phyloP scores from a whole-genome alignment of 805 yeast genomes.

The Brettanomyces nanus region DNA sequence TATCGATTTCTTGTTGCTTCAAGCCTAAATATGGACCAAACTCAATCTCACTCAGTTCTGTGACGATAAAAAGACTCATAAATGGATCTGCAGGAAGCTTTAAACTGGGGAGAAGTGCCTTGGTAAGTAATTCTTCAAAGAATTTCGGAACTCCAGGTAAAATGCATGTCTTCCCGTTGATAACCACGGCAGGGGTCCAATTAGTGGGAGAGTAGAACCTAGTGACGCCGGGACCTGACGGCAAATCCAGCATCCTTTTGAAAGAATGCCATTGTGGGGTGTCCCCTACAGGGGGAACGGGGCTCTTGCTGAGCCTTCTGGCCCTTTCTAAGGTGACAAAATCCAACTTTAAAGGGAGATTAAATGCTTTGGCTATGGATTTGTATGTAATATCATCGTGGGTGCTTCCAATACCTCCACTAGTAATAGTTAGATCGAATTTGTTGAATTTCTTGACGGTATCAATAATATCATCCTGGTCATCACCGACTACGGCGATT shows the following conservation, averaged over 20 bases:
- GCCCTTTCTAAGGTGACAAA: constrained; percentile 51
- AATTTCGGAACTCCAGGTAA: constrained; percentile 82
- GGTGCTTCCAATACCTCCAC: constrained; percentile 79
- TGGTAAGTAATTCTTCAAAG: constrained; percentile 45
- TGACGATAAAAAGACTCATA: constrained; percentile 51
- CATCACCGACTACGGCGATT: constrained; percentile 73
- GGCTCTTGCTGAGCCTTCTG: constrained; percentile 33
- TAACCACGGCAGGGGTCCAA: constrained; percentile 81
- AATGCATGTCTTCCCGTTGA: constrained; percentile 57
- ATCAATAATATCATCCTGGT: constrained; percentile 53
- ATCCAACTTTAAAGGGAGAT: constrained; percentile 43
- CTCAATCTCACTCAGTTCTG: constrained; percentile 51
- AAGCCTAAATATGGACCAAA: constrained; percentile 55
- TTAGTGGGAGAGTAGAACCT: constrained; percentile 42
- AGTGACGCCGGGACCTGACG: constrained; percentile 33
- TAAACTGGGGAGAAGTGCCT: constrained; percentile 32
- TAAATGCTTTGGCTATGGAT: constrained; percentile 59
- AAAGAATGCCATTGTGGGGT: constrained; percentile 49
- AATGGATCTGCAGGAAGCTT: constrained; percentile 26
- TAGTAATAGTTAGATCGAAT: constrained; percentile 62
- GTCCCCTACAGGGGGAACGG: constrained; percentile 23
- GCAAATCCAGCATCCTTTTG: constrained; percentile 74
- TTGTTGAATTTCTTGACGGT: constrained; percentile 38
- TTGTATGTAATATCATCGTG: constrained; percentile 86
- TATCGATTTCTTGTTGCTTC: constrained; percentile 35